Evolutionary conservation across 352 stramenopile genomes (phyloP).

Genomic region (Globisporangium middletonii): DNA sequence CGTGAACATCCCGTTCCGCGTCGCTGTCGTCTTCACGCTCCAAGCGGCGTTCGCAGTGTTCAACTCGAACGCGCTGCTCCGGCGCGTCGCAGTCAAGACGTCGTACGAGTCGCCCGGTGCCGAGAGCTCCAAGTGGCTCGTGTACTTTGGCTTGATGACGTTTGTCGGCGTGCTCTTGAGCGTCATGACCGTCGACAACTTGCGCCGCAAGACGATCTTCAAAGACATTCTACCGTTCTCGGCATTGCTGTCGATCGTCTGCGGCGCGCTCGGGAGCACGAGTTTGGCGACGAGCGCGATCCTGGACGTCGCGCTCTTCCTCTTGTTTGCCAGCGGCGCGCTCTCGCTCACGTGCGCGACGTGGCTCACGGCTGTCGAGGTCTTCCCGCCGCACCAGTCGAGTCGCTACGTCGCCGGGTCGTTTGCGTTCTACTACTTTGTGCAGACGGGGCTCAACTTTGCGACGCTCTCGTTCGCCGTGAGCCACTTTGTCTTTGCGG

Average conservation of each 20-base stretch:
- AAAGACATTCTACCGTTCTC: constrained; percentile 81
- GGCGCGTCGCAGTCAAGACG: constrained; percentile 55
- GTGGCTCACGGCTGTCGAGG: constrained; percentile 79
- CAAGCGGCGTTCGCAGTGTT: constrained; percentile 67
- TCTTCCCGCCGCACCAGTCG: constrained; percentile 79
- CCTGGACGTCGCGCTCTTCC: constrained; percentile 45
- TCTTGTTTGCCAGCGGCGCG: constrained; percentile 62
- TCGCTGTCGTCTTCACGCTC: constrained; percentile 49
- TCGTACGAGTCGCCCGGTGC: constrained; percentile 26
- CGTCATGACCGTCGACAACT: constrained; percentile 72
- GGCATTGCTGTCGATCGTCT: constrained; percentile 46
- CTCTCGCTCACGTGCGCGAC: constrained; percentile 71
- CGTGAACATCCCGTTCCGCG: constrained; percentile 71
- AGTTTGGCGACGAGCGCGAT: constrained; percentile 35
- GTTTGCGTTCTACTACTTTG: constrained; percentile 71
- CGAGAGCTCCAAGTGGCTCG: constrained; percentile 71
- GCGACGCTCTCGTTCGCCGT: constrained; percentile 63
- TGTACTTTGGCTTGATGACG: constrained; percentile 76
- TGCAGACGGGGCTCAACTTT: constrained; percentile 61
- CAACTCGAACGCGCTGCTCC: constrained; percentile 62
- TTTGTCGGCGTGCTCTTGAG: constrained; percentile 63
- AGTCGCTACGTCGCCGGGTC: constrained; percentile 62
- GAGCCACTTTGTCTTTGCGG: constrained; percentile 72
- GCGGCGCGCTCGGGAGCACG: constrained; percentile 48
- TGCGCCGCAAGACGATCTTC: constrained; percentile 86